Conservation (phyloP, 148 eudicot genomes). For the Chenopodium quinoa region DNA sequence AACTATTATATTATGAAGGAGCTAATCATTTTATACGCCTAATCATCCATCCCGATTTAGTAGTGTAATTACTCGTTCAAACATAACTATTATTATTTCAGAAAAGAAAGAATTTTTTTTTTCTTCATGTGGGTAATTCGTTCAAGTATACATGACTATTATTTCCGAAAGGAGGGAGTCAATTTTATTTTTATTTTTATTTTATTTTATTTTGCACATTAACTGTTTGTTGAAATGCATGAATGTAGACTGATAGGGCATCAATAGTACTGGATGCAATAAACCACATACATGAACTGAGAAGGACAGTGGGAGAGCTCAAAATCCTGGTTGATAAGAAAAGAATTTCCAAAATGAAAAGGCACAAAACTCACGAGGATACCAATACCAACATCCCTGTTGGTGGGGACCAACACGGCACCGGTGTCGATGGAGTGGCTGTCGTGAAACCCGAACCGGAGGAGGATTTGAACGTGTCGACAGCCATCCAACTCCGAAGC, state of each 20-base stretch:
- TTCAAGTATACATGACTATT: too few species aligned
- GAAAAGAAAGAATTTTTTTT: too few species aligned
- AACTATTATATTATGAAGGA: too few species aligned
- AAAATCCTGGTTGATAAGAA: slow-evolving; percentile 71
- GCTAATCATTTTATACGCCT: too few species aligned
- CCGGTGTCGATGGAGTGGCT: slow-evolving; percentile 3
- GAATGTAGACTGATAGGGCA: slow-evolving; percentile 69
- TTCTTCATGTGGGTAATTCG: too few species aligned
- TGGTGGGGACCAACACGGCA: slow-evolving; percentile 3
- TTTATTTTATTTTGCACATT: not conserved
- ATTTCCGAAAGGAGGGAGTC: too few species aligned
- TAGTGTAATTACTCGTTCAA: not conserved
- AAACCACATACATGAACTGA: slow-evolving; percentile 70
- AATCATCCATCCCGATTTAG: too few species aligned
- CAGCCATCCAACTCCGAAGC: slow-evolving; percentile 48
- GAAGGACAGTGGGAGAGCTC: slow-evolving; percentile 63
- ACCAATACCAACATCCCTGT: not conserved
- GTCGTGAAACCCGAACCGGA: slow-evolving; percentile 37
- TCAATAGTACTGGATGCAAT: slow-evolving; percentile 79
- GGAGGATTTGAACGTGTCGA: slow-evolving; percentile 30
- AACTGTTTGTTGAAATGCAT: not conserved
- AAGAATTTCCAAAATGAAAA: slow-evolving; percentile 50
- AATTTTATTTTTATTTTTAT: too few species aligned
- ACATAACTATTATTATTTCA: too few species aligned
- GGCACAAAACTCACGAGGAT: slow-evolving; percentile 40